phyloP scores from a whole-genome alignment of 164 flowering plant species.

The Pachysandra terminalis region DNA sequence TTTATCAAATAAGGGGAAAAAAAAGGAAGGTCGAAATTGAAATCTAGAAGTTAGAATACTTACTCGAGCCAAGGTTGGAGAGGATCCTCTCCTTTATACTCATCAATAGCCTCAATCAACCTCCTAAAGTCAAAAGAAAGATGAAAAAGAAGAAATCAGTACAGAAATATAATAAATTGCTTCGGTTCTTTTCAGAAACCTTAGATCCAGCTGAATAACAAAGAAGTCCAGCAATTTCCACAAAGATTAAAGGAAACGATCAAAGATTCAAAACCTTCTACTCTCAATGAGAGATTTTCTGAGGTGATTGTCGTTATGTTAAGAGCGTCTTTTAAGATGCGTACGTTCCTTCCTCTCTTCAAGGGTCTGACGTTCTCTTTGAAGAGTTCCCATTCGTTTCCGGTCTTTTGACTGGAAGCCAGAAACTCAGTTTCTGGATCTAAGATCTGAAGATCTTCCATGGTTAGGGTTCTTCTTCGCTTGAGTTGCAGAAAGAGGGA shows the following conservation, averaged over 20 bases:
- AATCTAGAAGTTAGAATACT: conserved; percentile 17
- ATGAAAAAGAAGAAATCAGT: neutral
- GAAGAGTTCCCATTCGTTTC: conserved; percentile 87
- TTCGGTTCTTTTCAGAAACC: neutral
- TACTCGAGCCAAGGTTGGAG: conserved; percentile 87
- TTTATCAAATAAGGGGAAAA: neutral
- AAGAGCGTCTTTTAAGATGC: conserved; percentile 66
- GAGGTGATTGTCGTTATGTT: conserved; percentile 41
- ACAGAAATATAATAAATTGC: neutral
- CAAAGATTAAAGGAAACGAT: neutral
- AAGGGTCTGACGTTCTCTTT: conserved; percentile 90
- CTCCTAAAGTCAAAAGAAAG: conserved; percentile 33
- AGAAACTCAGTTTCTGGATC: conserved; percentile 82
- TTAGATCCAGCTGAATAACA: neutral
- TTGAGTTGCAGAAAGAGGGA: conserved; percentile 1
- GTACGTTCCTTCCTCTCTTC: conserved; percentile 82
- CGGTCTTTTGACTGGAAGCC: conserved; percentile 45
- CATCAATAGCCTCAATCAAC: conserved; percentile 75
- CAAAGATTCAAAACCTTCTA: conserved; percentile 40
- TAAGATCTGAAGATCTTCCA: conserved; percentile 25
- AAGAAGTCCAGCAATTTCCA: neutral
- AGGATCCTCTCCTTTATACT: conserved; percentile 84
- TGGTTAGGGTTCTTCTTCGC: neutral
- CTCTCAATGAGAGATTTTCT: conserved; percentile 49
- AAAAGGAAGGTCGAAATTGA: neutral